Conservation (phyloP, 2,329 filamentous ascomycete genomes). For the Fusarium virguliforme region DNA sequence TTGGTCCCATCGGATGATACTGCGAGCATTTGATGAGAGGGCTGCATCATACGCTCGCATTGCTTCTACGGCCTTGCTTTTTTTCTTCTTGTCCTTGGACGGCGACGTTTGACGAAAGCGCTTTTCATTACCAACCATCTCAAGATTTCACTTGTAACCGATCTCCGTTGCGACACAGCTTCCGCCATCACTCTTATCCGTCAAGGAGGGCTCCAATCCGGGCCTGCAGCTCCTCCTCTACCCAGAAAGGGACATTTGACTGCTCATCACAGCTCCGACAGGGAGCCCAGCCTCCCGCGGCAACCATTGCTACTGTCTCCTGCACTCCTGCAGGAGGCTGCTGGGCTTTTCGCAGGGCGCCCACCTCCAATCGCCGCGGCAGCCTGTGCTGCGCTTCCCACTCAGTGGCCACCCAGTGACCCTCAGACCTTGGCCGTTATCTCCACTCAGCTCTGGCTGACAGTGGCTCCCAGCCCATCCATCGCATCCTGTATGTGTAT, state of each 20-base stretch:
- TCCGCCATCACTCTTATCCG: conserved; percentile 10
- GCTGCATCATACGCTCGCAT: conserved; percentile 7
- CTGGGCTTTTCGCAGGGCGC: conserved; percentile 31
- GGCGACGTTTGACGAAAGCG: conserved; percentile 14
- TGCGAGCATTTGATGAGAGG: conserved; percentile 28
- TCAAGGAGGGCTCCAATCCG: conserved; percentile 20
- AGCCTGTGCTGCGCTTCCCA: conserved; percentile 32
- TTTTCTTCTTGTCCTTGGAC: conserved; percentile 2
- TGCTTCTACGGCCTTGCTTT: conserved; percentile 17
- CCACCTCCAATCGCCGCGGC: conserved; percentile 46
- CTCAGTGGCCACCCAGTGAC: conserved; percentile 35
- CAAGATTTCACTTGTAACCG: not conserved
- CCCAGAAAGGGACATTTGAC: conserved; percentile 20
- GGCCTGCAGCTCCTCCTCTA: conserved; percentile 20
- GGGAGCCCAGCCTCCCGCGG: conserved; percentile 20
- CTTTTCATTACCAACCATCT: not conserved
- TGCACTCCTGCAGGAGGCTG: conserved; percentile 44
- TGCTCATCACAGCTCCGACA: conserved; percentile 22
- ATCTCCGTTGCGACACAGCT: conserved; percentile 2
- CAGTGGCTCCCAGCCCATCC: conserved; percentile 42
- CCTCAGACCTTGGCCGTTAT: conserved; percentile 40
- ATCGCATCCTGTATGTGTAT: conserved; percentile 40
- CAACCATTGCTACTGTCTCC: conserved; percentile 28
- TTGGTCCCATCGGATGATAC: conserved; percentile 35
- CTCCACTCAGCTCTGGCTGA: conserved; percentile 43